These are phyloP conservation scores for Kwoniella botswanensis DNA, from an alignment of 768 basidiomycete genomes.

Conservation along the genomic window DNA sequence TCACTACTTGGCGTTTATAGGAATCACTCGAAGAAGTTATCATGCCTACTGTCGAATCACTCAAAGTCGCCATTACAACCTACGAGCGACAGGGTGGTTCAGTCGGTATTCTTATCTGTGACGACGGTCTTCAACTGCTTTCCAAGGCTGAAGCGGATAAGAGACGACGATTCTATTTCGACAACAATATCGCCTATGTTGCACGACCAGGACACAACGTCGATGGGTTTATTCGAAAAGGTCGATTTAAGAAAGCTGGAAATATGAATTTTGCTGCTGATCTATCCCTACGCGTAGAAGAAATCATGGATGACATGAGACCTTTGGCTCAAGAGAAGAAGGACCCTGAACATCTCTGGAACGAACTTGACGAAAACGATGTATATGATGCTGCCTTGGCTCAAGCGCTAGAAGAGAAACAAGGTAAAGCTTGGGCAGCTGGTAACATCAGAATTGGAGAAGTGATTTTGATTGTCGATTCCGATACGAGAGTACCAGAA, in stretches of 20 bases:
- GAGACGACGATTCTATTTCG: conserved; percentile 73
- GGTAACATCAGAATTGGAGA: conserved; percentile 66
- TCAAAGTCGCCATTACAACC: conserved; percentile 87
- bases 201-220: conserved; percentile 75
- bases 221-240: conserved; percentile 78
- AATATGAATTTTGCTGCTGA: conserved; percentile 87
- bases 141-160: conserved; percentile 67
- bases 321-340: conserved; percentile 61
- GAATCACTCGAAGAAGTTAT: conserved; percentile 63
- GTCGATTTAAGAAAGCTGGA: conserved; percentile 77
- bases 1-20: conserved; percentile 8
- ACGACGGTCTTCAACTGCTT: conserved; percentile 78
- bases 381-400: conserved; percentile 74
- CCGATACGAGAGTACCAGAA: conserved; percentile 78
- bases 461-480: conserved; percentile 79
- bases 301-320: conserved; percentile 61
- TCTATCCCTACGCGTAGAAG: conserved; percentile 69
- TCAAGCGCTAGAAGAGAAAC: conserved; percentile 71
- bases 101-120: conserved; percentile 77
- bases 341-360: conserved; percentile 64
- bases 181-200: conserved; percentile 77
- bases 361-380: conserved; percentile 70
- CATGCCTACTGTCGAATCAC: conserved; percentile 67
- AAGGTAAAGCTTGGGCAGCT: conserved; percentile 73
- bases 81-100: conserved; percentile 88